Base-by-base conservation (phyloP, 345 rosid species). In the Bretschneidera sinensis region DNA sequence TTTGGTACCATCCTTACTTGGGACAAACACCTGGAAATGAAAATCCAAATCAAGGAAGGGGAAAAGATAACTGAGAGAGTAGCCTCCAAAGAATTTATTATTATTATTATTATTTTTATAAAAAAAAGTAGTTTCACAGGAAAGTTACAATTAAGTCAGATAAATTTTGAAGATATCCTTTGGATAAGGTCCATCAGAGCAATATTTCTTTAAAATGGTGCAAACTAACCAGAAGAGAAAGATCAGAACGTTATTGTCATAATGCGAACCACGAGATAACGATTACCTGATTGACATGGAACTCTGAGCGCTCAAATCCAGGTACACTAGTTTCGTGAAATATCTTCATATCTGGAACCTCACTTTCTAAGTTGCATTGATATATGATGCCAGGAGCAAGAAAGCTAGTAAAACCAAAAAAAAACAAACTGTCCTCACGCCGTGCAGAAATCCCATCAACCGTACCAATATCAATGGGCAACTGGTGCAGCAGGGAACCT, bases 311-410 rank as follows among this genome's bases (percentile, higher is more conserved):
- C 69, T 90, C 91, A 65, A 90, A 90, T 62, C 88, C 97, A 43
- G 83, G 82, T 24, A 94, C 86, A 63, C 10, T 48, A 60, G 77
- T 86, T 68, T 90, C 97, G 63, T 92, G 91, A 56, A 94, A 84
- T 67, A 85, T 78, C 68, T 76, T 81, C 87, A 90, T 67, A 15
- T 80, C 78, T 10, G 95, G 96, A 68, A 51, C 67, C 66, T 65
- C 77, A 19, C 33, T 50, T 54, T 64, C 74, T 60, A 94, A 76
- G 78, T 88, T 65, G 71, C 92, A 88, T 55, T 82, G 85, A 55
- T 94, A 90, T 55, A 90, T 86, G 24, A 88, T 85, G 7, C 96
- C 88, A 5, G 97, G 97, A 17, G 88, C 78, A 60, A 94, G 91
- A 77, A 94, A 94, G 77, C 95, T 85, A 45, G 88, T 81, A 69